Conservation (phyloP, 2,329 filamentous ascomycete genomes). For the Ophiostoma sp. region DNA sequence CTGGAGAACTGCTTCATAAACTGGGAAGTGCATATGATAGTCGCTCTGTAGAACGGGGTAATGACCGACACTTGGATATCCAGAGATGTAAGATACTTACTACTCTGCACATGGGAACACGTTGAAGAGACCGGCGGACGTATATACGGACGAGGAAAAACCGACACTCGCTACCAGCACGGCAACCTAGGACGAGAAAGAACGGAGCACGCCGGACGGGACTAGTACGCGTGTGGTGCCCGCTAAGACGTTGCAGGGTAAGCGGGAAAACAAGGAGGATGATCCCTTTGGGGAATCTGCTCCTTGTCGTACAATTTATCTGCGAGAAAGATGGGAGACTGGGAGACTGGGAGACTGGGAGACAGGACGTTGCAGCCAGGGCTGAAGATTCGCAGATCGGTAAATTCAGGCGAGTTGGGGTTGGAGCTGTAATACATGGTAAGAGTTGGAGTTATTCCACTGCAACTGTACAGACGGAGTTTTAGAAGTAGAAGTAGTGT, state of each 20-base stretch:
- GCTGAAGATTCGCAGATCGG: conserved; percentile 20
- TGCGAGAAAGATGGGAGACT: no score
- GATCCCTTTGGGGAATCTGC: background rate
- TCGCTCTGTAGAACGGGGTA: no score
- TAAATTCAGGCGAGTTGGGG: background rate
- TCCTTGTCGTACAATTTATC: background rate
- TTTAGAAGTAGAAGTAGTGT: background rate
- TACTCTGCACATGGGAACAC: no score
- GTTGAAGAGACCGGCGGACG: background rate
- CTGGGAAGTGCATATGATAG: no score
- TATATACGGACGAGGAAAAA: background rate
- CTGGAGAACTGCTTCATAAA: no score
- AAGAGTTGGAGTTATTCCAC: background rate
- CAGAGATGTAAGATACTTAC: no score
- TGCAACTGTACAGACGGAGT: background rate
- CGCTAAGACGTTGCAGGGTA: background rate
- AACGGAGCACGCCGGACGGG: background rate
- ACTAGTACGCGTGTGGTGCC: background rate
- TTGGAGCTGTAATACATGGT: background rate
- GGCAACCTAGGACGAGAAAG: conserved; percentile 13
- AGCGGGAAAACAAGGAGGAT: conserved; percentile 1
- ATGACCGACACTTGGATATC: no score
- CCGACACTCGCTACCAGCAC: conserved; percentile 4
- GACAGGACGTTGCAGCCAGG: conserved; percentile 8
- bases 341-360: no score